Evolutionary conservation across 148 eudicot species (phyloP), one percentile per base, ranked within the genome.

Genomic region (Drosera capensis): DNA sequence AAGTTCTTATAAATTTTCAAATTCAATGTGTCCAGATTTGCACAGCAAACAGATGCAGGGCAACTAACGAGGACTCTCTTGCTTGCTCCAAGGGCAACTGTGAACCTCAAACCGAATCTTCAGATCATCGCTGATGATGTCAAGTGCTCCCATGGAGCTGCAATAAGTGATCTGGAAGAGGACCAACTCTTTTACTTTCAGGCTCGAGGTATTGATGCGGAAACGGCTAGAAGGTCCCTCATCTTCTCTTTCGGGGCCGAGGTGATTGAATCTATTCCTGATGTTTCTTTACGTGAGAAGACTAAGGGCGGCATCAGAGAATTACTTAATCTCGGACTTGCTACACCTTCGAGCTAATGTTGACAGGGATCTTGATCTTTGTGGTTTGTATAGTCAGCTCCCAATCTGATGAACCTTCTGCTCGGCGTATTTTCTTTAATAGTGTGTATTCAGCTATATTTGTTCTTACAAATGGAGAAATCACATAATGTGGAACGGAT

Each of bases 41-140:
- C 97, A 18, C 97, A 88, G 37, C 79, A 80, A 48, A 84, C 97
- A 40, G 92, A 88, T 68, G 97, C 97, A 3, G 93, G 95, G 5
- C 97, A 84, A 50, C 72, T 88, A 13, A 77, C 87, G 20, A 80
- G 95, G 67, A 75, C 75, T 68, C 78, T 88, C 21, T 78, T 84
- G 15, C 78, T 88, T 17, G 94, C 68, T 49, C 96, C 90, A 34
- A 80, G 86, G 40, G 94, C 94, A 46, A 82, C 94, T 0, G 80
- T 87, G 1, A 87, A 87, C 54, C 74, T 77, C 45, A 82, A 82
- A 54, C 96, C 94, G 0, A 82, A 82, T 57, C 86, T 87, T 48
- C 90, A 82, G 58, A 87, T 87, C 30, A 72, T 79, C 6, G 96
- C 96, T 0, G 94, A 87, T 64, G 94, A 87, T 60, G 96, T 87